phyloP scores from a whole-genome alignment of 2,329 filamentous ascomycete species.

The Xylaria sp. region DNA sequence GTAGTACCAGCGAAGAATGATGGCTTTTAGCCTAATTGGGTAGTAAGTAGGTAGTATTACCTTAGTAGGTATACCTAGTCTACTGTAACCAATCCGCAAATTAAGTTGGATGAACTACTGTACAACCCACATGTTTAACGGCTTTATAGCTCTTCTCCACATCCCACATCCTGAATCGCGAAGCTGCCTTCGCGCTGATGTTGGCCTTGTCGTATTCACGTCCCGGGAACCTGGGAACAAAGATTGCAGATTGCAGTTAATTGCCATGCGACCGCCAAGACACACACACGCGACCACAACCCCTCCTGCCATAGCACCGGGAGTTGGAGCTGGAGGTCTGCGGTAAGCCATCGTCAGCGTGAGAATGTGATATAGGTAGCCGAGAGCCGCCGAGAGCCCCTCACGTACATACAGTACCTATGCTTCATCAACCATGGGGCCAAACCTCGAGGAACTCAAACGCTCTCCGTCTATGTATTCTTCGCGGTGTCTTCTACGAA shows the following conservation, averaged over 20 bases:
- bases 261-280: conserved; percentile 30
- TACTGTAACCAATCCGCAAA: background rate
- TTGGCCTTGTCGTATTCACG: background rate
- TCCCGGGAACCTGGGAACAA: conserved; percentile 20
- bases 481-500: background rate
- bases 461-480: background rate
- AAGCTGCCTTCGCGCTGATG: conserved; percentile 1
- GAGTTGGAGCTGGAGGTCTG: background rate
- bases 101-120: background rate
- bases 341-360: background rate
- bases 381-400: background rate
- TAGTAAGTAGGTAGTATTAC: too few species aligned
- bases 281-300: background rate
- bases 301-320: too few species aligned
- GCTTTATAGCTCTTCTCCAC: background rate
- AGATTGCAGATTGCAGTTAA: conserved; percentile 6
- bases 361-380: background rate
- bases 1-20: too few species aligned
- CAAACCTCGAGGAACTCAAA: background rate
- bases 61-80: too few species aligned
- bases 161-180: background rate
- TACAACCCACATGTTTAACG: background rate
- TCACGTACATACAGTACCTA: too few species aligned
- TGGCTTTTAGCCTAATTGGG: background rate
- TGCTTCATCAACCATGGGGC: background rate